These are phyloP conservation scores for Metarhizium brunneum DNA, from an alignment of 2,329 filamentous ascomycete species.

Conservation along the genomic window DNA sequence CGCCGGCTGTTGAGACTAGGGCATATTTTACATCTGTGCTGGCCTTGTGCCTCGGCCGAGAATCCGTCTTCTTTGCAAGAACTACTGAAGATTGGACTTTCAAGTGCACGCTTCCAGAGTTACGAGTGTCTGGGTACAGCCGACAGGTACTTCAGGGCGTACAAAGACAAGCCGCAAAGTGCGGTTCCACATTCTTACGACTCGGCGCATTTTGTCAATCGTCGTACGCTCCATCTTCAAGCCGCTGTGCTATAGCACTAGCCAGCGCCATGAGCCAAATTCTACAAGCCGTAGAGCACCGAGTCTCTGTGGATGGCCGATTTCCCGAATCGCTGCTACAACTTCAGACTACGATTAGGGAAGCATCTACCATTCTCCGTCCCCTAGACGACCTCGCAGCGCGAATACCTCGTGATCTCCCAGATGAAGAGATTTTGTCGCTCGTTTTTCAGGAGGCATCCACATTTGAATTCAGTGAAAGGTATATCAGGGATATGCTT, in stretches of 20 bases:
- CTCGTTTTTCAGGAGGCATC: slow-evolving; percentile 53
- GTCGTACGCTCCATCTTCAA: slow-evolving; percentile 34
- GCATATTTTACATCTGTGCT: slow-evolving; percentile 50
- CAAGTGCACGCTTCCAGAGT: slow-evolving; percentile 30
- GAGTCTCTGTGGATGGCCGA: slow-evolving; percentile 34
- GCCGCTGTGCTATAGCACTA: slow-evolving; percentile 41
- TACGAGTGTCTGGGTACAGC: slow-evolving; percentile 49
- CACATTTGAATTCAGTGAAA: slow-evolving; percentile 53
- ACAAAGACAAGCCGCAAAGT: slow-evolving; percentile 35
- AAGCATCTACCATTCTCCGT: slow-evolving; percentile 36
- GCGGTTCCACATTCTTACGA: slow-evolving; percentile 36
- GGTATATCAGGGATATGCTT: slow-evolving; percentile 53
- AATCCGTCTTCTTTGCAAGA: slow-evolving; percentile 62
- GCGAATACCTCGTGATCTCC: slow-evolving; percentile 30
- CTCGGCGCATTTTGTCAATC: slow-evolving; percentile 37
- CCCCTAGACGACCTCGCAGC: slow-evolving; percentile 43
- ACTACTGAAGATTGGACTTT: slow-evolving; percentile 44
- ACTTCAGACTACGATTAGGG: slow-evolving; percentile 39
- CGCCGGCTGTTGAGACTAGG: slow-evolving; percentile 35
- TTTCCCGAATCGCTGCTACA: slow-evolving; percentile 40
- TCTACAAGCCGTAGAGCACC: slow-evolving; percentile 38
- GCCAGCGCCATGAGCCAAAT: slow-evolving; percentile 39
- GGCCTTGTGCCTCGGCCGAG: slow-evolving; percentile 59
- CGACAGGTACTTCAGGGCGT: slow-evolving; percentile 37
- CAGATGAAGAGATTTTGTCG: slow-evolving; percentile 55